These are phyloP conservation scores for Piloderma croceum DNA, from an alignment of 768 basidiomycete genomes.

Conservation along the genomic window DNA sequence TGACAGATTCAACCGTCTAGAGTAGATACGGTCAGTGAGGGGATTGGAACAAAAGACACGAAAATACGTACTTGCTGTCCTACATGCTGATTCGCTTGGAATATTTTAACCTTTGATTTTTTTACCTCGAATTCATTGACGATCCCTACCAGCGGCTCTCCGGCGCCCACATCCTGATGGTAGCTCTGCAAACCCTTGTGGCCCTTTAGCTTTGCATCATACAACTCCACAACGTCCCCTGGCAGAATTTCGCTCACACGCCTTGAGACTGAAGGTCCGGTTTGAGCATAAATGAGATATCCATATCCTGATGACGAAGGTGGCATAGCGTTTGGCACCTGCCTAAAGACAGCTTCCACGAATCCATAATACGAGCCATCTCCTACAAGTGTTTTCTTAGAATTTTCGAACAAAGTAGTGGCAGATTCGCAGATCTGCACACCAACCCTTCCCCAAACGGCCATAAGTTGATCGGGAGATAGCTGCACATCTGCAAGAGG, in stretches of 20 bases:
- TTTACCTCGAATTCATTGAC: slow-evolving; percentile 79
- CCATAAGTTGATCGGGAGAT: slow-evolving; percentile 61
- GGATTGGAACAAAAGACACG: background rate
- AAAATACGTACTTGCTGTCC: slow-evolving; percentile 62
- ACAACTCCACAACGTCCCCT: slow-evolving; percentile 74
- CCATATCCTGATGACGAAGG: slow-evolving; percentile 49
- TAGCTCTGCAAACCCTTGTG: slow-evolving; percentile 77
- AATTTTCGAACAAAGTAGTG: slow-evolving; percentile 60
- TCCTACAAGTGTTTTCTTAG: slow-evolving; percentile 72
- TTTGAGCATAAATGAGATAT: slow-evolving; percentile 71
- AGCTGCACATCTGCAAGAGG: slow-evolving; percentile 32
- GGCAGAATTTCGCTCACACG: slow-evolving; percentile 78
- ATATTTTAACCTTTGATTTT: slow-evolving; percentile 80
- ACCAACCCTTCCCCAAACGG: slow-evolving; percentile 69
- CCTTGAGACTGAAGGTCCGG: slow-evolving; percentile 58
- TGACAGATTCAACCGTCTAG: slow-evolving; percentile 66
- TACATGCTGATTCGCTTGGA: slow-evolving; percentile 84
- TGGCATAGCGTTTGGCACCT: slow-evolving; percentile 57
- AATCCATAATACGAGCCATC: slow-evolving; percentile 84
- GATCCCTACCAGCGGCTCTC: slow-evolving; percentile 63
- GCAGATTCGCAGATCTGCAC: slow-evolving; percentile 70
- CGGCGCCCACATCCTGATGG: slow-evolving; percentile 48
- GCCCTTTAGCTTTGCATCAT: slow-evolving; percentile 75
- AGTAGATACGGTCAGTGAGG: slow-evolving; percentile 3
- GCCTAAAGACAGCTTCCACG: slow-evolving; percentile 56